Evolutionary conservation across 1,284 basidiomycete genomes (phyloP).

Genomic region (Exobasidium rhododendri): DNA sequence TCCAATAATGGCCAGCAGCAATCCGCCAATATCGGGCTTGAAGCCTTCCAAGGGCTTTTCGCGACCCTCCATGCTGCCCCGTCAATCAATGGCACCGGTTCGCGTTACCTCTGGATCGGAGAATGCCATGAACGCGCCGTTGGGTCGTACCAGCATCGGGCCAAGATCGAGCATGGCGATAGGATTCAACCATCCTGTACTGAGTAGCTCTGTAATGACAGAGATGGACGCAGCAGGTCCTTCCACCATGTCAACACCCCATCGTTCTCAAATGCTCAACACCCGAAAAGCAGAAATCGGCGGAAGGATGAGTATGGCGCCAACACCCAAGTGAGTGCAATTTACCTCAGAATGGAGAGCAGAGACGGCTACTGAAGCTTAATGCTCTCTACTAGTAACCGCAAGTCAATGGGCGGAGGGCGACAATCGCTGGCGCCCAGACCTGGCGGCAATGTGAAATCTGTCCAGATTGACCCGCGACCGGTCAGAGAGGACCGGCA

Average conservation of each 20-base stretch:
- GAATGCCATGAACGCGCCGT: neutral
- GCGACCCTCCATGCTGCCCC: slow-evolving; percentile 7
- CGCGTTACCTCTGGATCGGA: neutral
- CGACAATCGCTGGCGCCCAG: slow-evolving; percentile 34
- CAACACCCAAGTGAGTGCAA: slow-evolving; percentile 42
- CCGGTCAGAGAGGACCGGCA: slow-evolving; percentile 35
- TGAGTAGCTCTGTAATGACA: neutral
- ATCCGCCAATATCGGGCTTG: neutral
- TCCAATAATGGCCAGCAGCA: neutral
- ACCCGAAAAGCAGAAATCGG: slow-evolving; percentile 1
- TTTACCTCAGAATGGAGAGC: no score
- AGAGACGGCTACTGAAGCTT: no score
- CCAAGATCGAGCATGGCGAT: slow-evolving; percentile 9
- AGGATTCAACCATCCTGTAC: neutral
- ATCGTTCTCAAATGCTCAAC: slow-evolving; percentile 8
- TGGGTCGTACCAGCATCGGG: neutral
- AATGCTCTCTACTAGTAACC: neutral
- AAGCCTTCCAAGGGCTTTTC: neutral
- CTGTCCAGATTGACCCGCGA: slow-evolving; percentile 22
- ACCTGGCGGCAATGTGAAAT: slow-evolving; percentile 19
- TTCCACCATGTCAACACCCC: slow-evolving; percentile 7
- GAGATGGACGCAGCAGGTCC: slow-evolving; percentile 2
- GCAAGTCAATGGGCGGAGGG: slow-evolving; percentile 17
- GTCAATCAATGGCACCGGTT: slow-evolving; percentile 8
- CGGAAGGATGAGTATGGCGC: slow-evolving; percentile 14